A percentile compares a stretch with the other conserved stretches of the same genome.
Conservation (phyloP, 2,329 filamentous ascomycete species). For the Tolypocladium paradoxum region DNA sequence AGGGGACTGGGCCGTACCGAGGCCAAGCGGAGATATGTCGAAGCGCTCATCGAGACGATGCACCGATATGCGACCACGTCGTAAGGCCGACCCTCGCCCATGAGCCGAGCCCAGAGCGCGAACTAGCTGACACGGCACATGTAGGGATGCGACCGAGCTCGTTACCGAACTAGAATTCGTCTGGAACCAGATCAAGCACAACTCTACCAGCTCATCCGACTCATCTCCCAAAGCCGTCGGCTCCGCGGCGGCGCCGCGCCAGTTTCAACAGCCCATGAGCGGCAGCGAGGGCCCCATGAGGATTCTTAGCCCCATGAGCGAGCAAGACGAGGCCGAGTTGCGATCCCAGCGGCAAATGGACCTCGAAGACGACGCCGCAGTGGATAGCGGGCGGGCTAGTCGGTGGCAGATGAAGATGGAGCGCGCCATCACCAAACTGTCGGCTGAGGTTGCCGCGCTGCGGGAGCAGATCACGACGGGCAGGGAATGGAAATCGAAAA, state of each 20-base stretch:
- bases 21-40: conserved; percentile 88
- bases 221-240: conserved; percentile 40
- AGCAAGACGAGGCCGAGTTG: conserved; percentile 59
- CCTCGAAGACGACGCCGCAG: conserved; percentile 33
- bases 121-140: not conserved
- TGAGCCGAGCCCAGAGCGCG: not conserved
- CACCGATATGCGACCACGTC: conserved; percentile 85
- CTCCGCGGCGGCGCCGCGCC: conserved; percentile 20
- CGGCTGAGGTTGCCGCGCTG: conserved; percentile 82
- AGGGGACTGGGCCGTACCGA: conserved; percentile 76
- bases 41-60: conserved; percentile 92
- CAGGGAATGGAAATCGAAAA: conserved; percentile 57
- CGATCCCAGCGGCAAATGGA: conserved; percentile 38
- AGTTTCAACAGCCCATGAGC: conserved; percentile 35
- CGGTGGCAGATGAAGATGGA: conserved; percentile 79
- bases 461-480: conserved; percentile 80
- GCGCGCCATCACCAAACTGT: conserved; percentile 75
- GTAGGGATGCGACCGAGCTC: conserved; percentile 69
- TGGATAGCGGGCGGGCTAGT: conserved; percentile 26
- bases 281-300: conserved; percentile 49
- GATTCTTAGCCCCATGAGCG: conserved; percentile 76
- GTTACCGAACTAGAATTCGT: conserved; percentile 96
- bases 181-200: conserved; percentile 95
- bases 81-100: conserved; percentile 29
- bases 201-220: conserved; percentile 54